phyloP scores from a whole-genome alignment of 2,329 filamentous ascomycete genomes.

The Rosellinia necatrix region DNA sequence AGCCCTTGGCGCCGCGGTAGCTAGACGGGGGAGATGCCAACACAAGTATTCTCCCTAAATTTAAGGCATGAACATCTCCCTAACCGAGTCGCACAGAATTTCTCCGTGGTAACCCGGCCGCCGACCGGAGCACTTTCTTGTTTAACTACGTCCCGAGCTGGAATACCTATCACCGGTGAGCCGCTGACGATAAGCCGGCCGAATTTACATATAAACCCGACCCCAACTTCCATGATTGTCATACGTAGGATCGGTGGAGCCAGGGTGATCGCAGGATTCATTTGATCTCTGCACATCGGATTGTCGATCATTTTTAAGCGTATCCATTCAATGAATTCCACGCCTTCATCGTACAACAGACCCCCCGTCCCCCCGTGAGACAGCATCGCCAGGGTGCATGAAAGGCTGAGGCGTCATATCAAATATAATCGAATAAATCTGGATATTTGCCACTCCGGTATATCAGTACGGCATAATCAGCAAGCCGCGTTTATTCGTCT shows the following conservation, averaged over 20 bases:
- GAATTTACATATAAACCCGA: constrained; percentile 6
- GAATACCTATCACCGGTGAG: background rate
- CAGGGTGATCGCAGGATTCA: background rate
- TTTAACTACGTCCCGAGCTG: background rate
- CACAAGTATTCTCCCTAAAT: background rate
- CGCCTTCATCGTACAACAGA: constrained; percentile 5
- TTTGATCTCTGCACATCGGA: constrained; percentile 7
- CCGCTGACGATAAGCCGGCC: constrained; percentile 1
- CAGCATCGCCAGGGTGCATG: constrained; percentile 6
- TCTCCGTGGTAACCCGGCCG: background rate
- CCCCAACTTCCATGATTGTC: constrained; percentile 7
- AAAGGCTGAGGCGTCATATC: constrained; percentile 8
- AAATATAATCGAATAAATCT: constrained; percentile 8
- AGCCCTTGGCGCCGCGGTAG: background rate
- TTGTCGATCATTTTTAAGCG: constrained; percentile 23
- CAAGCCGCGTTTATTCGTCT: constrained; percentile 22
- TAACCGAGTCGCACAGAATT: background rate
- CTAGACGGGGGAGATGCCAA: background rate
- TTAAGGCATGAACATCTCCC: background rate
- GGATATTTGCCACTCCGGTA: constrained; percentile 24
- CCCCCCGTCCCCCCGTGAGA: constrained; percentile 5
- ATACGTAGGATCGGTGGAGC: constrained; percentile 1
- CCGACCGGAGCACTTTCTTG: background rate
- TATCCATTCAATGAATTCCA: constrained; percentile 20
- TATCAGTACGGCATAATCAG: constrained; percentile 3